Evolutionary conservation across 306 rosid genomes (phyloP).

Genomic region (Cicer bijugum): DNA sequence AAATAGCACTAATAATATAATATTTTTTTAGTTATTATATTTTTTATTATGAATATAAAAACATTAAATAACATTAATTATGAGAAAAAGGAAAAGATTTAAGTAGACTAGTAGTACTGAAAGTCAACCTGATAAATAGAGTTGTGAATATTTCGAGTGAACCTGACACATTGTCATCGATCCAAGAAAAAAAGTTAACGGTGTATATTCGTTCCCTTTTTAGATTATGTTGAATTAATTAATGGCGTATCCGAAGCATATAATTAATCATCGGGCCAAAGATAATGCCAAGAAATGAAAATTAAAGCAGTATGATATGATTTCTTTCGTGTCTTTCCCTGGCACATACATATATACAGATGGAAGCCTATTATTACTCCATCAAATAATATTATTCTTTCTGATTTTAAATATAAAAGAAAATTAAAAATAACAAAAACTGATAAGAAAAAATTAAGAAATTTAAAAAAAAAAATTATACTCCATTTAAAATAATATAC

Average conservation of each 20-base stretch:
- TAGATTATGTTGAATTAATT: conserved; percentile 11
- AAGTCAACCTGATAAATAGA: not conserved
- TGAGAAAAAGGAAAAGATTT: too few species aligned
- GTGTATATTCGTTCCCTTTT: conserved; percentile 6
- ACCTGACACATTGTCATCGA: not conserved
- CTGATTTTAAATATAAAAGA: too few species aligned
- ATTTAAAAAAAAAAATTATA: too few species aligned
- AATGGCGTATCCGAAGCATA: conserved; percentile 24
- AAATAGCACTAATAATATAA: too few species aligned
- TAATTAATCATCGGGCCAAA: not conserved
- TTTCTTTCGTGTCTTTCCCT: conserved; percentile 43
- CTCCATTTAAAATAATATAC: too few species aligned
- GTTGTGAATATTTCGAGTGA: not conserved
- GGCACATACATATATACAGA: conserved; percentile 29
- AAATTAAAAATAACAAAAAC: too few species aligned
- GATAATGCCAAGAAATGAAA: conserved; percentile 38
- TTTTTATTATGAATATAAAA: too few species aligned
- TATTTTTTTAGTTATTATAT: too few species aligned
- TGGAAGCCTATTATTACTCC: not conserved
- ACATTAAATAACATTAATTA: too few species aligned
- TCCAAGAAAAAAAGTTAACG: not conserved
- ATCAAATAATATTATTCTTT: not conserved
- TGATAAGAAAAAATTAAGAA: too few species aligned
- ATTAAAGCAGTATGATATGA: conserved; percentile 34
- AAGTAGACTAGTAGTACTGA: too few species aligned